phyloP scores from a whole-genome alignment of 2,329 filamentous ascomycete species.

The Fusarium guadeloupense region DNA sequence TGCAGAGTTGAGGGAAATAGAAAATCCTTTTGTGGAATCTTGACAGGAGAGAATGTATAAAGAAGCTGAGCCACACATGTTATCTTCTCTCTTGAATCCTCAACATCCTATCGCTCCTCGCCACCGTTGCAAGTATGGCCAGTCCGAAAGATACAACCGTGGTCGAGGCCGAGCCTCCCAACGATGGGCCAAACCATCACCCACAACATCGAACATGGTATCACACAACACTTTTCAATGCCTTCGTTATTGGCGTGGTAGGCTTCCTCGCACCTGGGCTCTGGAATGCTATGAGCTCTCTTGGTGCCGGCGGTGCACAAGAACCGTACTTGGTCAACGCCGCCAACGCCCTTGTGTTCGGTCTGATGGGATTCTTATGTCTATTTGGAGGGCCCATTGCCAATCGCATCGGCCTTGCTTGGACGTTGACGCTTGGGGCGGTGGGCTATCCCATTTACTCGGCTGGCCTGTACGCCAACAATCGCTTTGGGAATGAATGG shows the following conservation, averaged over 20 bases:
- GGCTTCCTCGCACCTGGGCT: slow-evolving; percentile 46
- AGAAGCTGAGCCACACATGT: not conserved
- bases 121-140: not conserved
- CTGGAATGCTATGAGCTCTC: slow-evolving; percentile 41
- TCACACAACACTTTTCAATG: slow-evolving; percentile 62
- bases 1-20: not conserved
- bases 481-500: slow-evolving; percentile 60
- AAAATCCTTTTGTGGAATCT: not conserved
- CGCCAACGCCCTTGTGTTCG: slow-evolving; percentile 41
- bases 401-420: slow-evolving; percentile 38
- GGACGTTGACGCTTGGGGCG: slow-evolving; percentile 55
- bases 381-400: slow-evolving; percentile 4
- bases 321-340: slow-evolving; percentile 67
- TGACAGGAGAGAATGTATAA: not conserved
- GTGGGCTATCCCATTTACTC: slow-evolving; percentile 58
- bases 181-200: not conserved
- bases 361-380: slow-evolving; percentile 12
- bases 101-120: not conserved
- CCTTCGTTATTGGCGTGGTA: slow-evolving; percentile 61
- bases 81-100: not conserved
- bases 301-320: slow-evolving; percentile 58
- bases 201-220: slow-evolving; percentile 52
- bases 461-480: slow-evolving; percentile 58
- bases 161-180: not conserved
- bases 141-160: not conserved